Conservation (phyloP, 2,329 filamentous ascomycete genomes). For the Aspergillus sp. region DNA sequence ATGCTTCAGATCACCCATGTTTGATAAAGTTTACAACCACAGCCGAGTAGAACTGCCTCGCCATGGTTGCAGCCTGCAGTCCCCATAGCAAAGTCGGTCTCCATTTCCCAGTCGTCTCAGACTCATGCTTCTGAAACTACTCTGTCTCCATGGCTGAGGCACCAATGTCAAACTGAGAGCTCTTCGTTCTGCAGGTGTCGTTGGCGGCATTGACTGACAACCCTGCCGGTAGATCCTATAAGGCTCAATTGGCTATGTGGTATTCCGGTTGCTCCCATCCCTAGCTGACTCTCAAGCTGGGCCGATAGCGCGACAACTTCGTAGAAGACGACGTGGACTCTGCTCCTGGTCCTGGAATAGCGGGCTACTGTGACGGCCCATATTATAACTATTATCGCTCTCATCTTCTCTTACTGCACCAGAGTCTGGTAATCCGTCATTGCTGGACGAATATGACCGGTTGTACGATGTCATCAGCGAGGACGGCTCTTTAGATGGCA, state of each 20-base stretch:
- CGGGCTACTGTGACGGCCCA: slow-evolving; percentile 34
- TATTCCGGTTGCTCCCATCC: background rate
- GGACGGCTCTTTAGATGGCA: slow-evolving; percentile 35
- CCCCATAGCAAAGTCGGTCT: no score
- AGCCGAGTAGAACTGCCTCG: no score
- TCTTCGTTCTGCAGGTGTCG: background rate
- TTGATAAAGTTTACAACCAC: background rate
- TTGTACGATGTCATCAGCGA: slow-evolving; percentile 31
- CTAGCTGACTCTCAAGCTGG: slow-evolving; percentile 21
- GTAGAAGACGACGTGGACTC: slow-evolving; percentile 34
- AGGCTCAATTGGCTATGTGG: slow-evolving; percentile 30
- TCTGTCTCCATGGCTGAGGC: slow-evolving; percentile 39
- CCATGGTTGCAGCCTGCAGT: background rate
- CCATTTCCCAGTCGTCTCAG: background rate
- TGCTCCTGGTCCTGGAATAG: slow-evolving; percentile 31
- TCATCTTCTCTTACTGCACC: slow-evolving; percentile 25
- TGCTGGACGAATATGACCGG: slow-evolving; percentile 29
- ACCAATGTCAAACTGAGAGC: slow-evolving; percentile 31
- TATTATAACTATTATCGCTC: slow-evolving; percentile 38
- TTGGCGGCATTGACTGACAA: slow-evolving; percentile 2
- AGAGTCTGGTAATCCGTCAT: slow-evolving; percentile 26
- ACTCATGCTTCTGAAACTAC: slow-evolving; percentile 32
- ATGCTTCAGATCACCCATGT: background rate
- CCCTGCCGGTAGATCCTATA: slow-evolving; percentile 28
- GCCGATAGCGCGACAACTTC: slow-evolving; percentile 30